Base-by-base conservation (phyloP, 768 basidiomycete species). In the Naganishia randhawae region DNA sequence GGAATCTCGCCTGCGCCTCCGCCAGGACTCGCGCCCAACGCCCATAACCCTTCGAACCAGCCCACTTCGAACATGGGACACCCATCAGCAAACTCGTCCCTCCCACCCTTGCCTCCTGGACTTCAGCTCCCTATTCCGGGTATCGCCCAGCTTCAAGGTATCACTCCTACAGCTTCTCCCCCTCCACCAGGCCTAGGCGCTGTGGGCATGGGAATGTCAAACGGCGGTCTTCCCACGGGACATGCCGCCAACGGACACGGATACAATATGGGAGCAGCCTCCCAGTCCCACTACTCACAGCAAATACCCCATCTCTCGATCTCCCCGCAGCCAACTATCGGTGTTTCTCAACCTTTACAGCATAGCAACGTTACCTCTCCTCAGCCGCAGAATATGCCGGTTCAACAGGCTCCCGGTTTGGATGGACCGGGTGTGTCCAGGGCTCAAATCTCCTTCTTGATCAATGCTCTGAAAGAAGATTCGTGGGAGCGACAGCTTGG, bases 391-490 rank as follows among this genome's bases (percentile, higher is more conserved):
- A n/a, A 51, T 17, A 7, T 31, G 27, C 31, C 52, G 19, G 22
- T 64, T 3, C 63, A n/a, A 10, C 45, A 42, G 61, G 3, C 61
- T 25, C 35, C 61, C 22, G 33, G 41, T 39, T 29, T 48, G 25
- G 63, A 51, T 22, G 57, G 57, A 37, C 35, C 33, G 16, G 32
- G 37, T 22, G 51, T 80, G 42, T 78, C 81, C 50, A 80, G 80
- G 69, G 82, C 94, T 69, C 94, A 99, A 84, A 94, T 99, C 78
- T 93, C 95, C 73, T 98, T 99, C 82, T 85, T 97, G 68, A 85
- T 99, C 72, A 92, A 91, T 32, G 97, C 92, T 31, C 86, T 98
- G 70, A 92, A 91, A 68, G 95, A 98, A 82, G 95, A 98, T 75
- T 93, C 92, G 82, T 99, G 92, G 79, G 91, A 91, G 78, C 86